These are phyloP conservation scores for Ascochyta rabiei DNA, from an alignment of 2,329 filamentous ascomycete genomes.

Conservation along the genomic window DNA sequence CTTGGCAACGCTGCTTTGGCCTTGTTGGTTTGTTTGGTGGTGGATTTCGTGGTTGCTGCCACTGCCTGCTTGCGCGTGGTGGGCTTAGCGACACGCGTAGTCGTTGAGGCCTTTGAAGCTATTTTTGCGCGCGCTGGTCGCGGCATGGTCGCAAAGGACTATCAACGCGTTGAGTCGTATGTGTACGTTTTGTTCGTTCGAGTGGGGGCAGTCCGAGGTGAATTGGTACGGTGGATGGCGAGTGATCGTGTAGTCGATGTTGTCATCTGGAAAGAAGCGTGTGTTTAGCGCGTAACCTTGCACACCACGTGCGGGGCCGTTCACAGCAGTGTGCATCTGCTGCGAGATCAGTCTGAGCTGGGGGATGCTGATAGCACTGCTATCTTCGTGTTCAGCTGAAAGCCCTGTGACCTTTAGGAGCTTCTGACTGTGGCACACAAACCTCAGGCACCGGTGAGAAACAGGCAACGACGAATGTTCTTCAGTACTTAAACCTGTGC, in stretches of 20 bases:
- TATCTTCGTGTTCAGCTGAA: background rate
- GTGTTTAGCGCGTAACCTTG: slow-evolving; percentile 14
- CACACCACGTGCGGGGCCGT: slow-evolving; percentile 11
- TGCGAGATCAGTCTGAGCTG: background rate
- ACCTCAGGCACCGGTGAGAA: slow-evolving; percentile 5
- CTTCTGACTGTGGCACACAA: background rate
- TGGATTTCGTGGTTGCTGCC: slow-evolving; percentile 24
- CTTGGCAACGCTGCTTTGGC: slow-evolving; percentile 22
- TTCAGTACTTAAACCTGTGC: background rate
- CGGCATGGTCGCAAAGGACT: slow-evolving; percentile 36
- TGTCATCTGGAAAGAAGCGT: slow-evolving; percentile 17
- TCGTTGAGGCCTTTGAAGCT: slow-evolving; percentile 31
- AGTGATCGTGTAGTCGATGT: slow-evolving; percentile 13
- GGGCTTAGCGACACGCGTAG: slow-evolving; percentile 39
- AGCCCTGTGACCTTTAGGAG: background rate
- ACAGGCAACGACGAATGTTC: slow-evolving; percentile 4
- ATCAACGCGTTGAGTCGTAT: background rate
- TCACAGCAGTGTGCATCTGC: background rate
- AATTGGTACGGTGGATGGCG: slow-evolving; percentile 4
- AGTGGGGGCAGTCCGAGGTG: slow-evolving; percentile 9
- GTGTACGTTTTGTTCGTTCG: slow-evolving; percentile 7
- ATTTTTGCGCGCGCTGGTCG: slow-evolving; percentile 47
- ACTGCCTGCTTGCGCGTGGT: slow-evolving; percentile 27
- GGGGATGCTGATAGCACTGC: background rate
- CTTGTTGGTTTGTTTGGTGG: slow-evolving; percentile 24